Evolutionary conservation across 208 protist species (phyloP).

Genomic region (Trypanosoma platydactyli): DNA sequence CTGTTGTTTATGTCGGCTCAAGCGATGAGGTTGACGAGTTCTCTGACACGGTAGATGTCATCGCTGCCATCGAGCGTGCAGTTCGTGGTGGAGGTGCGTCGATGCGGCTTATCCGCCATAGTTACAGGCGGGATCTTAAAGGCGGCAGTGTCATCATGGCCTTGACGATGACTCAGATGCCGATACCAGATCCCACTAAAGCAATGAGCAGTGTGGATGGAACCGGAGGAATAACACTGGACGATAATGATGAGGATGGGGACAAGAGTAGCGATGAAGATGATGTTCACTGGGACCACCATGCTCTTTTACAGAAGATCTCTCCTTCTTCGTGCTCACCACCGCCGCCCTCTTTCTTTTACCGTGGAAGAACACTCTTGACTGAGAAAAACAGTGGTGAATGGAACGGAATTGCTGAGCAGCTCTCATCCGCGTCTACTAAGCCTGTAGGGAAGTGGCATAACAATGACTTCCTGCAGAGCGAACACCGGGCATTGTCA

Average conservation of each 20-base stretch:
- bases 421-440: not conserved
- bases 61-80: not conserved
- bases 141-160: constrained; percentile 6
- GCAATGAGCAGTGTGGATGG: not conserved
- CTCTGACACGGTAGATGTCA: not conserved
- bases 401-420: no score
- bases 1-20: not conserved
- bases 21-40: not conserved
- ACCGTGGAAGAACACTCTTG: not conserved
- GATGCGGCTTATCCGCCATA: not conserved
- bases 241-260: not conserved
- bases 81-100: not conserved
- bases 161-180: not conserved
- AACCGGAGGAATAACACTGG: no score
- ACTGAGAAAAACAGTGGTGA: not conserved
- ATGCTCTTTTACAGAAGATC: not conserved
- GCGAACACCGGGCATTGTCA: not conserved
- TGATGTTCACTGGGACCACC: not conserved
- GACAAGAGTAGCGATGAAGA: not conserved
- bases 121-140: constrained; percentile 11
- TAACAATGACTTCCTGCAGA: not conserved
- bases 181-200: not conserved
- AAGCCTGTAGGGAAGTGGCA: not conserved
- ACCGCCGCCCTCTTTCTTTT: constrained; percentile 10
- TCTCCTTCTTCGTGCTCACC: not conserved